Percentiles rank a stretch among this genome's conserved stretches.
Conservation (phyloP, 805 yeast genomes). For the Yamadazyma sp. region DNA sequence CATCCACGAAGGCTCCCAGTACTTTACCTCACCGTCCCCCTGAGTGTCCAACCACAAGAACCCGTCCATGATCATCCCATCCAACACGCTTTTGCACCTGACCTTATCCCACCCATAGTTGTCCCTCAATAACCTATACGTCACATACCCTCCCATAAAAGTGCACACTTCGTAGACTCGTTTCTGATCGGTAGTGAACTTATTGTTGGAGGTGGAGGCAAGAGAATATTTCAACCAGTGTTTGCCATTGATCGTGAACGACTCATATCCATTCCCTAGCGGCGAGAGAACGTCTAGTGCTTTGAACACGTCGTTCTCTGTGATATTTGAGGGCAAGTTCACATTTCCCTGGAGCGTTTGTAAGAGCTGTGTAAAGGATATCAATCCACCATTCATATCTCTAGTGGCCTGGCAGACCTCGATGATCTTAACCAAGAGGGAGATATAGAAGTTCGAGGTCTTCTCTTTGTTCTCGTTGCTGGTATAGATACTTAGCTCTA, state of each 20-base stretch:
- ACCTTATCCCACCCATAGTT: slow-evolving; percentile 73
- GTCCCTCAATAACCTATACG: slow-evolving; percentile 61
- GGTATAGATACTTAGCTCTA: slow-evolving; percentile 38
- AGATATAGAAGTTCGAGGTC: slow-evolving; percentile 57
- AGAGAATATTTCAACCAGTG: slow-evolving; percentile 47
- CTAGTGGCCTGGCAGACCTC: slow-evolving; percentile 72
- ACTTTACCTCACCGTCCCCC: slow-evolving; percentile 29
- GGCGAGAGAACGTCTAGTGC: slow-evolving; percentile 52
- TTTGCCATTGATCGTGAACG: slow-evolving; percentile 56
- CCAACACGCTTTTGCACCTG: slow-evolving; percentile 61
- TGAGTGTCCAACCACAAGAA: slow-evolving; percentile 78
- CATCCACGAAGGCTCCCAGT: slow-evolving; percentile 66
- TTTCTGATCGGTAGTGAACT: slow-evolving; percentile 58
- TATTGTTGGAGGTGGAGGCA: slow-evolving; percentile 25
- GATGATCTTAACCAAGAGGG: slow-evolving; percentile 69
- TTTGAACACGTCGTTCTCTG: slow-evolving; percentile 53
- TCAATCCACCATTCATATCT: slow-evolving; percentile 78
- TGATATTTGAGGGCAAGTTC: slow-evolving; percentile 30
- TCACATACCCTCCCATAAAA: slow-evolving; percentile 70
- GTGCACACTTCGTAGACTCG: slow-evolving; percentile 73
- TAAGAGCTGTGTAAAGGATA: slow-evolving; percentile 51
- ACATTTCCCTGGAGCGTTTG: slow-evolving; percentile 22
- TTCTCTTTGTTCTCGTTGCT: slow-evolving; percentile 32
- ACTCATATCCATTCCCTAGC: slow-evolving; percentile 71
- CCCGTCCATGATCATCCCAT: slow-evolving; percentile 80